Conservation (phyloP, 257 asterid genomes). For the Capsicum rhomboideum region DNA sequence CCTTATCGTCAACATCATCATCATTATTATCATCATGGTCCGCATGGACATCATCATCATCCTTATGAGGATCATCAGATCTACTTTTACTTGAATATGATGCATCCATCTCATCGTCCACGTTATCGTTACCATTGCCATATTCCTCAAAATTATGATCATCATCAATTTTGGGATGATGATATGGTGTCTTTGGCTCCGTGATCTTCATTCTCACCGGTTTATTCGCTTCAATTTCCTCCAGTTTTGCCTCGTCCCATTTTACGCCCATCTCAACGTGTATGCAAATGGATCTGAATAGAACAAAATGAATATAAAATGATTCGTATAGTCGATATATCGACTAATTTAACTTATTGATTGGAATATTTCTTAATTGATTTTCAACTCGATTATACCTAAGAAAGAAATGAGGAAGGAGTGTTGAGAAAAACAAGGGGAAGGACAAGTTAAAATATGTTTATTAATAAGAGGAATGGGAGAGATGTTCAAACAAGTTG, state of each 20-base stretch:
- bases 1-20: not conserved
- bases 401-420: not conserved
- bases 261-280: slow-evolving; percentile 12
- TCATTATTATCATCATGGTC: not conserved
- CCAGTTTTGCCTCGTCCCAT: slow-evolving; percentile 62
- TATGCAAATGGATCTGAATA: not conserved
- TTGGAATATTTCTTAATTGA: not conserved
- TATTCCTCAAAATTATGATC: slow-evolving; percentile 7
- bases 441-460: not conserved
- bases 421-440: not conserved
- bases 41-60: not conserved
- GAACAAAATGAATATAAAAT: not conserved
- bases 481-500: not conserved
- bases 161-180: slow-evolving; percentile 41
- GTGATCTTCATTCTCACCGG: slow-evolving; percentile 63
- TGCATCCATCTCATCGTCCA: not conserved
- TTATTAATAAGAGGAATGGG: not conserved
- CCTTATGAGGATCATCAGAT: not conserved
- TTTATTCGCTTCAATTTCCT: slow-evolving; percentile 61
- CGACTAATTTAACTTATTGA: not conserved
- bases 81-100: not conserved
- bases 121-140: not conserved
- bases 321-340: not conserved
- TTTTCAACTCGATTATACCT: not conserved
- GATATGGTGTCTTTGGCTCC: slow-evolving; percentile 68